Conservation (phyloP, 352 stramenopile species). For the Blastocystis sp. region DNA sequence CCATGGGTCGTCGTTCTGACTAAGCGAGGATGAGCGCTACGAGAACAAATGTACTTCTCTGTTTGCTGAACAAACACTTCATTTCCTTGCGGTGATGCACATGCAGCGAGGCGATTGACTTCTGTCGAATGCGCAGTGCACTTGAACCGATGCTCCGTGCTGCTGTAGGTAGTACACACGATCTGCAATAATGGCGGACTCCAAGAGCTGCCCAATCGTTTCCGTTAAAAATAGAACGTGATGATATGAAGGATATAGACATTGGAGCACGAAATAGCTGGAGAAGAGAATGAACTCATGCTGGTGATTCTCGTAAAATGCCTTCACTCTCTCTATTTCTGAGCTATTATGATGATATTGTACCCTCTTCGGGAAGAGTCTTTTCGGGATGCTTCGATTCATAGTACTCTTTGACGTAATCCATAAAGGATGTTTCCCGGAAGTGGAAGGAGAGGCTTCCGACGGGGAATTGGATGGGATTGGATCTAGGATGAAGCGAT, state of each 20-base stretch:
- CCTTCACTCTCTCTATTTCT: background rate
- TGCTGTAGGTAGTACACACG: conserved; percentile 47
- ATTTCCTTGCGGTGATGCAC: conserved; percentile 24
- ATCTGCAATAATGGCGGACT: conserved; percentile 54
- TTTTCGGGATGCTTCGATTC: background rate
- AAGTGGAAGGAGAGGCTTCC: conserved; percentile 12
- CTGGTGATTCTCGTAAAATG: background rate
- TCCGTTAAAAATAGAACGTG: background rate
- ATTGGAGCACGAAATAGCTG: conserved; percentile 32
- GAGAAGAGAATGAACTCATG: background rate
- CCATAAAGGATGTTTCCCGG: conserved; percentile 11
- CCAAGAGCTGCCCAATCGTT: conserved; percentile 18
- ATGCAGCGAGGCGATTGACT: conserved; percentile 55
- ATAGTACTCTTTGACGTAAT: conserved; percentile 21
- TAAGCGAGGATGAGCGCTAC: background rate
- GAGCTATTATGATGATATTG: background rate
- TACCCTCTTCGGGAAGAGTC: background rate
- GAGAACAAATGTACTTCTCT: background rate
- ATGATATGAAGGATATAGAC: conserved; percentile 36
- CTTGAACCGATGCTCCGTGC: conserved; percentile 2
- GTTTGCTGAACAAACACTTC: background rate
- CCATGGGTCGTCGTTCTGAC: background rate
- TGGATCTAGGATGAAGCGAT: background rate
- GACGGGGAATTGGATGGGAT: conserved; percentile 23
- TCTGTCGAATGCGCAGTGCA: conserved; percentile 37